These are phyloP conservation scores for Leccinum olivaceopallidum DNA, from an alignment of 768 basidiomycete species.

Conservation along the genomic window DNA sequence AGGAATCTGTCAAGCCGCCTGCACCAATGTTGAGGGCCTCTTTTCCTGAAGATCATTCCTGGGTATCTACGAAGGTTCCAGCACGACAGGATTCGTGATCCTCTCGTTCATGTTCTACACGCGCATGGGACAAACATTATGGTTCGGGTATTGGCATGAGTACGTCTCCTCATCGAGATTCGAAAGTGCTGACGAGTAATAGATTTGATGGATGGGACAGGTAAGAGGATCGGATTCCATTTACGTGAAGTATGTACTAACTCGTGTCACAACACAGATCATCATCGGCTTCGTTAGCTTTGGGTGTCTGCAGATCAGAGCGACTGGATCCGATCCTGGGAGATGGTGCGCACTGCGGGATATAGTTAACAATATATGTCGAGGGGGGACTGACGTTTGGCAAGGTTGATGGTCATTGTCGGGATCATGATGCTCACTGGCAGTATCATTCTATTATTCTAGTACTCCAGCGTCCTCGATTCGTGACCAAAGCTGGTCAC, in stretches of 20 bases:
- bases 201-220: slow-evolving; percentile 79
- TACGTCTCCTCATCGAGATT: background rate
- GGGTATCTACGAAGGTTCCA: slow-evolving; percentile 70
- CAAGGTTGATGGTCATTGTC: slow-evolving; percentile 70
- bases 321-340: slow-evolving; percentile 62
- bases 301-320: slow-evolving; percentile 62
- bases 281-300: slow-evolving; percentile 70
- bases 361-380: background rate
- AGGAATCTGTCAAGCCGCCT: slow-evolving; percentile 64
- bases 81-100: slow-evolving; percentile 77
- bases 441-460: slow-evolving; percentile 43
- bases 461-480: slow-evolving; percentile 35
- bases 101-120: slow-evolving; percentile 81
- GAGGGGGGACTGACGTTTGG: background rate
- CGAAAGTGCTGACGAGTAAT: background rate
- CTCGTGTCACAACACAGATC: slow-evolving; percentile 53
- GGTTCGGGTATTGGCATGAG: slow-evolving; percentile 80
- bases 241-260: slow-evolving; percentile 12
- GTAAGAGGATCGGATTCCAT: slow-evolving; percentile 28
- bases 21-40: slow-evolving; percentile 65
- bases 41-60: slow-evolving; percentile 64
- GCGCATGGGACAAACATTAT: slow-evolving; percentile 62
- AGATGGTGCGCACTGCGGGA: slow-evolving; percentile 50
- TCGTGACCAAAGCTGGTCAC: slow-evolving; percentile 1
- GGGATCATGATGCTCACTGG: slow-evolving; percentile 55